phyloP scores from a whole-genome alignment of 345 rosid genomes.

The Orychophragmus violaceus region DNA sequence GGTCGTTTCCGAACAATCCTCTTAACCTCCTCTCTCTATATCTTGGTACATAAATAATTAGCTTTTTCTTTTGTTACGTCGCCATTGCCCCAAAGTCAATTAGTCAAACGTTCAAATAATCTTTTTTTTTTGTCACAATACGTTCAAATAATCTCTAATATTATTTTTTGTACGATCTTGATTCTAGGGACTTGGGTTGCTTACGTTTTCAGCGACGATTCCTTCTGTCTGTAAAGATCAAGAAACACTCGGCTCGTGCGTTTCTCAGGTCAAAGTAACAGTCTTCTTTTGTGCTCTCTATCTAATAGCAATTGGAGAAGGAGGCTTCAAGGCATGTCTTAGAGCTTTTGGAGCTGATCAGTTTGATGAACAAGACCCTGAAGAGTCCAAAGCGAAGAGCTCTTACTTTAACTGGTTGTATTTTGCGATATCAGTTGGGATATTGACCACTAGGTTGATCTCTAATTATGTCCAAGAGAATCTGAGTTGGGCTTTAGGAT shows the following conservation, averaged over 20 bases:
- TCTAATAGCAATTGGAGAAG: slow-evolving; percentile 24
- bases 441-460: neutral
- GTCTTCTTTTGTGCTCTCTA: slow-evolving; percentile 17
- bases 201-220: slow-evolving; percentile 53
- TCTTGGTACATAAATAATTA: slow-evolving; percentile 16
- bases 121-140: no score
- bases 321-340: slow-evolving; percentile 19
- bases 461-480: slow-evolving; percentile 16
- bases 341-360: slow-evolving; percentile 31
- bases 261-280: slow-evolving; percentile 25
- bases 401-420: slow-evolving; percentile 24
- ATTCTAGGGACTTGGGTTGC: slow-evolving; percentile 43
- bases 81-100: no score
- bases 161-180: neutral
- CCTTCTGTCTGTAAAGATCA: slow-evolving; percentile 26
- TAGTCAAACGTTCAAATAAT: no score
- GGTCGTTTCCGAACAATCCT: slow-evolving; percentile 44
- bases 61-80: neutral
- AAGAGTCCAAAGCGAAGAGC: slow-evolving; percentile 21
- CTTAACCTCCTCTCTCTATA: slow-evolving; percentile 31
- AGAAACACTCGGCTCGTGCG: slow-evolving; percentile 17
- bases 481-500: slow-evolving; percentile 20
- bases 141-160: no score
- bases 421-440: neutral
- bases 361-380: slow-evolving; percentile 28